Evolutionary conservation across 257 asterid species (phyloP).

Genomic region (Prunella vulgaris): DNA sequence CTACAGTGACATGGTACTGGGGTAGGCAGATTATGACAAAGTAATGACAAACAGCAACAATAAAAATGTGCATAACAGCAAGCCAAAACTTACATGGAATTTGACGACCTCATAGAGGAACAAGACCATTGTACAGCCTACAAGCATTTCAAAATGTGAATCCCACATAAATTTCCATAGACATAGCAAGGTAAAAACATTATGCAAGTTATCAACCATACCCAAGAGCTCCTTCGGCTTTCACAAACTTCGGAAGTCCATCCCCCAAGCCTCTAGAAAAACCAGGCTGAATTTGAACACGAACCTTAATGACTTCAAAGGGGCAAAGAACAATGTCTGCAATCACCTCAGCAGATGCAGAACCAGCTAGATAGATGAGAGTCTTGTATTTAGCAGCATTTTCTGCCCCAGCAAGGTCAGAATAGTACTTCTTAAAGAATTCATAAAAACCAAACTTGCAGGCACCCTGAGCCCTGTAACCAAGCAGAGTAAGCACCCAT

Average conservation of each 20-base stretch:
- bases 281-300: conserved; percentile 57
- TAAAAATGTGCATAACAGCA: not conserved
- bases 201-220: conserved; percentile 15
- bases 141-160: conserved; percentile 11
- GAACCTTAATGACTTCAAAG: conserved; percentile 49
- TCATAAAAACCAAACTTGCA: conserved; percentile 56
- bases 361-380: conserved; percentile 46
- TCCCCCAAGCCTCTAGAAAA: conserved; percentile 45
- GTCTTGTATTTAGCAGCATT: conserved; percentile 42
- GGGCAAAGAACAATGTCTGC: conserved; percentile 50
- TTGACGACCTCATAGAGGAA: conserved; percentile 98
- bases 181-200: not conserved
- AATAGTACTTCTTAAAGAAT: conserved; percentile 43
- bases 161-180: not conserved
- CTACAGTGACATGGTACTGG: not conserved
- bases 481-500: conserved; percentile 49
- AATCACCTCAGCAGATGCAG: conserved; percentile 56
- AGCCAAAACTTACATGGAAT: conserved; percentile 68
- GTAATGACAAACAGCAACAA: not conserved
- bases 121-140: conserved; percentile 85
- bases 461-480: conserved; percentile 58
- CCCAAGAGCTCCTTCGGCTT: conserved; percentile 51
- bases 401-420: conserved; percentile 50
- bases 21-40: not conserved
- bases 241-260: conserved; percentile 50